A percentile compares a stretch with the other conserved stretches of the same genome.
Conservation (phyloP, 2,329 filamentous ascomycete species). For the Xylaria sp. region DNA sequence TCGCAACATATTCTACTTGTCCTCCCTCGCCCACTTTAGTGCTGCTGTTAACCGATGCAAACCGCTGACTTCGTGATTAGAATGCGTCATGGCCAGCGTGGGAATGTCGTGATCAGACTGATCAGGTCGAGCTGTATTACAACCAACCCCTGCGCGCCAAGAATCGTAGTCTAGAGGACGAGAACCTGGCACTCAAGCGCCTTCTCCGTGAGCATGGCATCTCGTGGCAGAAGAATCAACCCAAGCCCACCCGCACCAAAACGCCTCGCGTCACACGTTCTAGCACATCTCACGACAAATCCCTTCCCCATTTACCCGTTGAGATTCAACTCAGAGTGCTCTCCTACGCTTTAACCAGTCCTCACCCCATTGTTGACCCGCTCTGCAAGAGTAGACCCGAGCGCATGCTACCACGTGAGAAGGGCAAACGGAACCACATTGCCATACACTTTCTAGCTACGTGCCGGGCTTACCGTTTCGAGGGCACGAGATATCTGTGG, state of each 20-base stretch:
- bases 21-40: neutral
- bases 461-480: slow-evolving; percentile 54
- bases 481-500: slow-evolving; percentile 58
- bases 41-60: neutral
- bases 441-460: slow-evolving; percentile 60
- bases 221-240: slow-evolving; percentile 50
- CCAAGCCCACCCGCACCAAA: slow-evolving; percentile 38
- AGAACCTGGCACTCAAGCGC: slow-evolving; percentile 57
- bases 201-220: slow-evolving; percentile 59
- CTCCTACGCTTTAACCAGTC: slow-evolving; percentile 56
- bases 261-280: slow-evolving; percentile 39
- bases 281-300: slow-evolving; percentile 28
- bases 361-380: slow-evolving; percentile 59
- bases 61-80: slow-evolving; percentile 11
- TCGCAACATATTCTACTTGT: neutral
- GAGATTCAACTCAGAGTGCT: slow-evolving; percentile 60
- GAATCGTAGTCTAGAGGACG: slow-evolving; percentile 53
- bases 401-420: slow-evolving; percentile 51
- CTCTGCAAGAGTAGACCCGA: slow-evolving; percentile 52
- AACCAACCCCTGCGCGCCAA: slow-evolving; percentile 54
- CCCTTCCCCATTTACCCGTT: slow-evolving; percentile 53
- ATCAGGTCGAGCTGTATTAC: slow-evolving; percentile 55
- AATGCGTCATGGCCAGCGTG: slow-evolving; percentile 43
- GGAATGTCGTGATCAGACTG: slow-evolving; percentile 59
- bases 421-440: slow-evolving; percentile 52